Conservation (phyloP, 139 green algal species). For the Diplosphaera chodatii region DNA sequence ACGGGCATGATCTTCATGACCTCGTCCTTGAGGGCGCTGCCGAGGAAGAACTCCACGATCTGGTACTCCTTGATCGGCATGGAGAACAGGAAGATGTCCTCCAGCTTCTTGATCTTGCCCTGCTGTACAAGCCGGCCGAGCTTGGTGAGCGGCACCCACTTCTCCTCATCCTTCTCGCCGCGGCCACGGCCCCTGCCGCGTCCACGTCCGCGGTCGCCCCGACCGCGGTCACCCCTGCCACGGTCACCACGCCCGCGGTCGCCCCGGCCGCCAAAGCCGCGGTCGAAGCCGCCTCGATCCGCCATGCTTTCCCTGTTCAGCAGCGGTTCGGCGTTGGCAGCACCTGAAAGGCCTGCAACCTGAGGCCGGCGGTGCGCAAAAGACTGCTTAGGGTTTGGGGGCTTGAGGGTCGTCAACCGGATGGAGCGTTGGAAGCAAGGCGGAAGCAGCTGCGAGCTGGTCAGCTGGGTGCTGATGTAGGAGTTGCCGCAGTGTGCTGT, state of each 20-base stretch:
- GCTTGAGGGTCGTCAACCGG: too few relatives aligned
- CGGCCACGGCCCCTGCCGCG: constrained; percentile 60
- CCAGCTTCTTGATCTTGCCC: constrained; percentile 98
- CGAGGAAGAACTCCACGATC: constrained; percentile 89
- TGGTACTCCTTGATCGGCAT: constrained; percentile 98
- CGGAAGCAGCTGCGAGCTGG: too few relatives aligned
- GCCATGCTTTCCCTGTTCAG: constrained; percentile 29
- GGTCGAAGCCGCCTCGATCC: constrained; percentile 83
- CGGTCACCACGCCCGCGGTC: constrained; percentile 29
- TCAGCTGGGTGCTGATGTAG: too few relatives aligned
- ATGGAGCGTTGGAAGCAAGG: too few relatives aligned
- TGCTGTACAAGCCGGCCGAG: constrained; percentile 96
- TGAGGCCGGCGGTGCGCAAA: constrained; percentile 15
- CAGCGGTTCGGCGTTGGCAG: not conserved
- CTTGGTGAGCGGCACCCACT: constrained; percentile 98
- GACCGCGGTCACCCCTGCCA: constrained; percentile 57
- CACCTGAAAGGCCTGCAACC: constrained; percentile 8
- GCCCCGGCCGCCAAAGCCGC: constrained; percentile 79
- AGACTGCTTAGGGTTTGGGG: too few relatives aligned
- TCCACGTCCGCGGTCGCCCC: constrained; percentile 59
- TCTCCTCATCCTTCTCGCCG: constrained; percentile 83
- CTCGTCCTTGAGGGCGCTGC: constrained; percentile 75
- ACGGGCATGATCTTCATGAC: constrained; percentile 99
- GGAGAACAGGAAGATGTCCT: constrained; percentile 99
- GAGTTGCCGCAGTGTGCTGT: too few relatives aligned